Evolutionary conservation across 1,139 yeast species (phyloP).

Genomic region (Suhomyces bribrorum): DNA sequence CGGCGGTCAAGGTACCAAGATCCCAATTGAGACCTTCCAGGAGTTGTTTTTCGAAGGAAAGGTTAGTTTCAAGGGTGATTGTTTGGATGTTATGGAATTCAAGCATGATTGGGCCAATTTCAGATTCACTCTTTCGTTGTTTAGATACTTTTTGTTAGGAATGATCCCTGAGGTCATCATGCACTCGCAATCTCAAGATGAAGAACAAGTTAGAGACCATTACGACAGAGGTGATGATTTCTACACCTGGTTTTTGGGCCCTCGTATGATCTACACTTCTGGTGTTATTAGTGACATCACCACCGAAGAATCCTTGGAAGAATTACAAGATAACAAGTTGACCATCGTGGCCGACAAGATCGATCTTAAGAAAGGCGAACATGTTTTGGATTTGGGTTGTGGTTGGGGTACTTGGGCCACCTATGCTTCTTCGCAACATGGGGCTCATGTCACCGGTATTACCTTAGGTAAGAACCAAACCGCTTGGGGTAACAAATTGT

Average conservation of each 20-base stretch:
- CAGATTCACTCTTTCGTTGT: slow-evolving; percentile 74
- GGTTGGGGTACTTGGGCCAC: slow-evolving; percentile 97
- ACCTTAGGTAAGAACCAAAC: slow-evolving; percentile 92
- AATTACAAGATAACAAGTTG: slow-evolving; percentile 88
- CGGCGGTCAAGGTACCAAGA: slow-evolving; percentile 66
- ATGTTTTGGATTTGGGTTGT: slow-evolving; percentile 83
- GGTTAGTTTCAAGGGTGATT: slow-evolving; percentile 87
- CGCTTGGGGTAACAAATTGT: slow-evolving; percentile 78
- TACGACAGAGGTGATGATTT: slow-evolving; percentile 97
- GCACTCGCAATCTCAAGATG: slow-evolving; percentile 93
- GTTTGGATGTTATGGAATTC: slow-evolving; percentile 78
- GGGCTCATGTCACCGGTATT: slow-evolving; percentile 86
- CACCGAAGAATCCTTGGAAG: slow-evolving; percentile 76
- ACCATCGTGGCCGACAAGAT: slow-evolving; percentile 87
- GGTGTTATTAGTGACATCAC: slow-evolving; percentile 78
- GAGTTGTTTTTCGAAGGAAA: slow-evolving; percentile 82
- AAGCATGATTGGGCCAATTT: slow-evolving; percentile 92
- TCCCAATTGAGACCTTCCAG: slow-evolving; percentile 92
- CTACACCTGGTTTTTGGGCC: slow-evolving; percentile 91
- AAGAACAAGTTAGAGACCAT: slow-evolving; percentile 94
- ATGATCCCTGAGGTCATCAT: slow-evolving; percentile 91
- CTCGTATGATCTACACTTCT: slow-evolving; percentile 91
- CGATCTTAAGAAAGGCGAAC: slow-evolving; percentile 69
- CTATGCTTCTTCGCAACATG: slow-evolving; percentile 78
- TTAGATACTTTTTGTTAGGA: slow-evolving; percentile 80